Base-by-base conservation (phyloP, 305 asterid genomes). In the Solanum hybrid region DNA sequence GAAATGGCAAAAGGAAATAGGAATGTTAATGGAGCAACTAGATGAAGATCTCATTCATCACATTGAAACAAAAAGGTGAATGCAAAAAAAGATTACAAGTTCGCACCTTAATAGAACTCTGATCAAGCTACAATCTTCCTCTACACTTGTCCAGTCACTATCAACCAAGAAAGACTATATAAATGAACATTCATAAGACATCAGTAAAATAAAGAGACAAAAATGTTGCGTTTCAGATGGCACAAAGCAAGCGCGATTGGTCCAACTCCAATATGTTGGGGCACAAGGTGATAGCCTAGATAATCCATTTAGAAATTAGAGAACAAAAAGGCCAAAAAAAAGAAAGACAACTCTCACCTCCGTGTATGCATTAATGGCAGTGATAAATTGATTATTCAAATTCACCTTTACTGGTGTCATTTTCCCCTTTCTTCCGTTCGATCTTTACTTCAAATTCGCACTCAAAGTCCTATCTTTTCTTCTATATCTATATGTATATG, bases 51-150 rank as follows among this genome's bases (percentile, higher is more conserved):
- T 19, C 26, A 60, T 60, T 60, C 71, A 60, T 60, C 26, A 51
- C 66, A 60, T 60, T 19, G 24, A 17, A 60, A 84, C 29, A 31
- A 14, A 45, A 45, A 45, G 10, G 13, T 14, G 81, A 27, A 51
- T 32, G 78, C 64, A 27, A 35, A 35, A 71, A 64, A 86, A 8
- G 51, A 75, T 15, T 13, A 45, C 71, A 87, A 87, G 60, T n/a
- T 35, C 17, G 22, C 29, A 95, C 97, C 94, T 96, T 97, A 81
- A 95, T 94, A 89, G 97, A 95, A 31, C 91, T 92, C 89, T 93
- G 94, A 93, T 97, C 99, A 60, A 96, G 98, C 94, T 91, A 91
- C 98, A 95, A 92, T 96, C 98, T 92, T 96, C 98, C 93, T 97
- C 99, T 93, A 95, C 98, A 87, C 95, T 93, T 19, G 86, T 88